Conservation (phyloP, 768 basidiomycete species). For the Lentinula raphanica region DNA sequence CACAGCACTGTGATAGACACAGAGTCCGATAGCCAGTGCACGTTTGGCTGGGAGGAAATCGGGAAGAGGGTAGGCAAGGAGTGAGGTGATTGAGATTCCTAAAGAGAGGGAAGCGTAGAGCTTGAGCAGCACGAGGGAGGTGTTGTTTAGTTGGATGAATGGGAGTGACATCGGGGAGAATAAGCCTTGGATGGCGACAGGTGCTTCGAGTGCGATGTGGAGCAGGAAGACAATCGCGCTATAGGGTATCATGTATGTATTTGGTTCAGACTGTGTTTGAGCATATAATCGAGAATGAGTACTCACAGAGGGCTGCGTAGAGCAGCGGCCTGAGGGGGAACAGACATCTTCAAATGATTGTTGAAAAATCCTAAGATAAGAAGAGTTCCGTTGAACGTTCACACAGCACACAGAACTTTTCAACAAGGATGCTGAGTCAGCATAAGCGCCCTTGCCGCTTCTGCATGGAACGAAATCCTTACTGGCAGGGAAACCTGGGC, state of each 20-base stretch:
- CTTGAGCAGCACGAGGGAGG: slow-evolving; percentile 73
- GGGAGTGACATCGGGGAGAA: slow-evolving; percentile 59
- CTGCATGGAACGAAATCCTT: no score
- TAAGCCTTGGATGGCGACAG: slow-evolving; percentile 72
- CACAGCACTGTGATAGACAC: slow-evolving; percentile 67
- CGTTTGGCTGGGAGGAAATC: slow-evolving; percentile 85
- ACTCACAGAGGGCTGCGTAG: slow-evolving; percentile 2
- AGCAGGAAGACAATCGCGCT: slow-evolving; percentile 71
- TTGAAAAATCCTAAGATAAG: not conserved
- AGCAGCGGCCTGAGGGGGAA: not conserved
- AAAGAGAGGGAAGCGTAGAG: slow-evolving; percentile 62
- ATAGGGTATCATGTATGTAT: no score
- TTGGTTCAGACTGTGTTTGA: not conserved
- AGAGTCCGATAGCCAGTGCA: slow-evolving; percentile 70
- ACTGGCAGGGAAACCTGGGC: no score
- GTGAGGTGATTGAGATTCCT: slow-evolving; percentile 52
- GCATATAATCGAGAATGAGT: not conserved
- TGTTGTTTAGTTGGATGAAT: slow-evolving; percentile 80
- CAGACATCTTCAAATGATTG: not conserved
- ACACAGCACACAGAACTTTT: no score
- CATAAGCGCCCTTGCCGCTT: no score
- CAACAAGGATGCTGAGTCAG: no score
- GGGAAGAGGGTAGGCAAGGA: slow-evolving; percentile 68
- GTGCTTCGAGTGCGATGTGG: slow-evolving; percentile 75
- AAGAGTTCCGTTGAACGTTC: no score